These are phyloP conservation scores for Cymbomonas tetramitiformis DNA, from an alignment of 139 green algal species.

Conservation along the genomic window DNA sequence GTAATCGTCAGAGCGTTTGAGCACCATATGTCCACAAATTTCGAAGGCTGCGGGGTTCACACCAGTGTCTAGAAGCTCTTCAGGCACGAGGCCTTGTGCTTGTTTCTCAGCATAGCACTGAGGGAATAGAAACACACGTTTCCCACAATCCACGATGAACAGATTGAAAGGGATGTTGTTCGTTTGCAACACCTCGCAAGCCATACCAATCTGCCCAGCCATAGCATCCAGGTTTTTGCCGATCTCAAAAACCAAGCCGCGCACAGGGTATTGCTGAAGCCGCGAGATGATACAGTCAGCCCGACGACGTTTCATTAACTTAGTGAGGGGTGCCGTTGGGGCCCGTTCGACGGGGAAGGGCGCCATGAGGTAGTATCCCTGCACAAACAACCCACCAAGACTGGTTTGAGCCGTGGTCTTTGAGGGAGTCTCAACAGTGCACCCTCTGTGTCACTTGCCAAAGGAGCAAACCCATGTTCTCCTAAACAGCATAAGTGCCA, in stretches of 20 bases:
- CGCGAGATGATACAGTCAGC: slow-evolving; percentile 35
- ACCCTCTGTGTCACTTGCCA: not conserved
- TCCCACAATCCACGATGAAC: slow-evolving; percentile 75
- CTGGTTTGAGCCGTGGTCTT: no score
- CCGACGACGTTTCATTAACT: not conserved
- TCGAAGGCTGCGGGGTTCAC: slow-evolving; percentile 93
- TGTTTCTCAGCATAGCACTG: slow-evolving; percentile 65
- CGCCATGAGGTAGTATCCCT: slow-evolving; percentile 67
- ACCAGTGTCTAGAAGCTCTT: slow-evolving; percentile 41
- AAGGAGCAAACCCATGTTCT: slow-evolving; percentile 12
- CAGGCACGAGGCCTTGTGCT: slow-evolving; percentile 39
- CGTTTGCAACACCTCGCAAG: slow-evolving; percentile 52
- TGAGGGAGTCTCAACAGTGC: slow-evolving; percentile 2
- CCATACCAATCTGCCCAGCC: slow-evolving; percentile 41
- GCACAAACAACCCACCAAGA: no score
- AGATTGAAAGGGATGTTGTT: slow-evolving; percentile 88
- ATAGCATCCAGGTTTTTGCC: slow-evolving; percentile 27
- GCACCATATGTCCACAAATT: slow-evolving; percentile 86
- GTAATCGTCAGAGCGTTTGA: slow-evolving; percentile 79
- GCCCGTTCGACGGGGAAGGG: slow-evolving; percentile 71
- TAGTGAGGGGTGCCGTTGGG: slow-evolving; percentile 4
- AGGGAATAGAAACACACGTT: slow-evolving; percentile 75
- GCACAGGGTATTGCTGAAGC: slow-evolving; percentile 71
- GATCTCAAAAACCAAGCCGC: slow-evolving; percentile 71
- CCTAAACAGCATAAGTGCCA: no score